Base-by-base conservation (phyloP, 768 basidiomycete species). In the Dictyophora rubrovolvata region DNA sequence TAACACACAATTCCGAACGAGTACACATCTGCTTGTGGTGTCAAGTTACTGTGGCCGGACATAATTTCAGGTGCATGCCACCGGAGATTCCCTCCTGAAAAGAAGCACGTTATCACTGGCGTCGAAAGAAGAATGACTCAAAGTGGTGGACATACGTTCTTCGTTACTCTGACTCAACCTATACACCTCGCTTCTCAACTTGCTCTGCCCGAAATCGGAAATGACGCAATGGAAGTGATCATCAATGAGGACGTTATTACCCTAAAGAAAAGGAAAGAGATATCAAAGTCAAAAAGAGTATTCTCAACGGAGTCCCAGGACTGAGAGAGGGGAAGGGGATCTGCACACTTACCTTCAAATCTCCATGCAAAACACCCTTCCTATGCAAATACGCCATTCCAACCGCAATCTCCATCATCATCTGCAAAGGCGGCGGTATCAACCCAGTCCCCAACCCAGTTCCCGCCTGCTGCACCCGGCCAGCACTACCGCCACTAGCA, bases 331-430 rank as follows among this genome's bases (percentile, higher is more conserved):
- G n/a, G n/a, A n/a, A n/a, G n/a, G n/a, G n/a, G 34, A 33, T 48
- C 11, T 23, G 10, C 11, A 28, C 28, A 65, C 74, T 55, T 35
- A 85, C 88, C 77, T 90, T 92, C 53, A 93, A 74, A 70, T 91
- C 87, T 0, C 89, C 89, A 66, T 93, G 90, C 62, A 89, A 66
- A 3, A 91, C 79, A 2, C 79, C 83, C 60, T 78, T 71, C 5
- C 69, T 65, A 68, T 93, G 90, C 61, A 93, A 69, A 68, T 92
- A 91, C 55, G 81, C 77, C 89, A 93, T 89, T 9, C 89, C 90
- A 64, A 79, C 77, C 12, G 87, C 83, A 62, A 91, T 81, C 69
- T 91, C 85, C 59, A 83, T 75, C 67, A 91, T 79, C 70, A 82
- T 83, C 63, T 77, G 74, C 65, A 84, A 73, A 42, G 79, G 67